Evolutionary conservation across 176 grass and related monocot genomes (phyloP).

Genomic region (Cymbopogon citratus): DNA sequence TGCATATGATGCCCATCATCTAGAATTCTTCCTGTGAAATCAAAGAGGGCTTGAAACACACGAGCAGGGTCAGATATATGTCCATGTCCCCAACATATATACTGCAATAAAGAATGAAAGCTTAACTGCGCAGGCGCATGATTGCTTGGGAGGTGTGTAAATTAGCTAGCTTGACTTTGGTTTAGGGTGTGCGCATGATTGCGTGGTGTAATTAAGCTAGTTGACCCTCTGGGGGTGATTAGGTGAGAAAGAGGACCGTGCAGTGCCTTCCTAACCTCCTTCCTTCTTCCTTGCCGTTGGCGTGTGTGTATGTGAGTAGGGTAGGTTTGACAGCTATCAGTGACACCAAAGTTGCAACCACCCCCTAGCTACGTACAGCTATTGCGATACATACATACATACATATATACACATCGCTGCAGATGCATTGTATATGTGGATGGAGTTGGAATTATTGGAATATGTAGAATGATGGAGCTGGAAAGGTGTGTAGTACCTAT

Average conservation of each 20-base stretch:
- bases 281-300: neutral
- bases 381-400: neutral
- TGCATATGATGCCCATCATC: neutral
- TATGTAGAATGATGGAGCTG: neutral
- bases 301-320: neutral
- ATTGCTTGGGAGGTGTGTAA: too few relatives aligned
- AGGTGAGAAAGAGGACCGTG: neutral
- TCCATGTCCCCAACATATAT: neutral
- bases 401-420: neutral
- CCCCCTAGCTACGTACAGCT: neutral
- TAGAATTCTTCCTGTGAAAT: neutral
- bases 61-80: neutral
- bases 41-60: neutral
- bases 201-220: conserved; percentile 4
- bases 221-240: neutral
- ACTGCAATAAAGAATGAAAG: neutral
- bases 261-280: neutral
- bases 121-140: too few relatives aligned
- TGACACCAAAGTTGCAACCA: conserved; percentile 35
- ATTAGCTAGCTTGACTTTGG: too few relatives aligned
- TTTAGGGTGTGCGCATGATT: neutral
- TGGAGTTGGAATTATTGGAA: too few relatives aligned
- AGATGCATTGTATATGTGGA: neutral
- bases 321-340: conserved; percentile 31
- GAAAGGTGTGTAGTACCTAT: neutral